A percentile compares a stretch with the other conserved stretches of the same genome.
These are phyloP conservation scores for Candida oleophila DNA, from an alignment of 805 yeast genomes.

Conservation along the genomic window DNA sequence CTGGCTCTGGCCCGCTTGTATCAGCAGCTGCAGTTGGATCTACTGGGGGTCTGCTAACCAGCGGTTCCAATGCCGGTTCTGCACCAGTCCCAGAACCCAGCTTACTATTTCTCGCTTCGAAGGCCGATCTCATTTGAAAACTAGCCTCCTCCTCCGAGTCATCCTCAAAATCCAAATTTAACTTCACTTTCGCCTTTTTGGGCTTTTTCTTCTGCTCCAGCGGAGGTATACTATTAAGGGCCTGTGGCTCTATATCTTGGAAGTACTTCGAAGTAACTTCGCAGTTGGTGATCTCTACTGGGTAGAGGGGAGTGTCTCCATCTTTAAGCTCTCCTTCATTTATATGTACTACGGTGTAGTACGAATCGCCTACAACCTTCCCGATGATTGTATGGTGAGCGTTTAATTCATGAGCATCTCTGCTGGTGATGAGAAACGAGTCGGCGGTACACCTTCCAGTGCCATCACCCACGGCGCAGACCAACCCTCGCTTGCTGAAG, in stretches of 20 bases:
- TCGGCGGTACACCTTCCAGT: conserved; percentile 22
- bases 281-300: conserved; percentile 41
- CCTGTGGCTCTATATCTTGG: conserved; percentile 32
- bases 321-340: conserved; percentile 44
- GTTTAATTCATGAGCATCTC: conserved; percentile 44
- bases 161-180: conserved; percentile 18
- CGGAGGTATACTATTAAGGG: too few relatives aligned
- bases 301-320: conserved; percentile 48
- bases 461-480: conserved; percentile 50
- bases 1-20: conserved; percentile 11
- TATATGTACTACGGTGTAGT: conserved; percentile 52
- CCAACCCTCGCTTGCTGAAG: conserved; percentile 51
- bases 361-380: conserved; percentile 53
- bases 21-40: conserved; percentile 10
- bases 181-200: conserved; percentile 9
- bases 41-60: background rate
- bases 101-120: conserved; percentile 30
- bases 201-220: conserved; percentile 9
- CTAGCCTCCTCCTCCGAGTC: conserved; percentile 36
- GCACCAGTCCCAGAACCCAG: too few relatives aligned
- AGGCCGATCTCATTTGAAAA: conserved; percentile 43
- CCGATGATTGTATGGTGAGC: conserved; percentile 51
- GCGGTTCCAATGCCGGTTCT: background rate
- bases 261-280: conserved; percentile 51
- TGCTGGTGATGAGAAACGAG: conserved; percentile 44